Evolutionary conservation across 2,329 filamentous ascomycete species (phyloP).

Genomic region (Fusarium robinianum): DNA sequence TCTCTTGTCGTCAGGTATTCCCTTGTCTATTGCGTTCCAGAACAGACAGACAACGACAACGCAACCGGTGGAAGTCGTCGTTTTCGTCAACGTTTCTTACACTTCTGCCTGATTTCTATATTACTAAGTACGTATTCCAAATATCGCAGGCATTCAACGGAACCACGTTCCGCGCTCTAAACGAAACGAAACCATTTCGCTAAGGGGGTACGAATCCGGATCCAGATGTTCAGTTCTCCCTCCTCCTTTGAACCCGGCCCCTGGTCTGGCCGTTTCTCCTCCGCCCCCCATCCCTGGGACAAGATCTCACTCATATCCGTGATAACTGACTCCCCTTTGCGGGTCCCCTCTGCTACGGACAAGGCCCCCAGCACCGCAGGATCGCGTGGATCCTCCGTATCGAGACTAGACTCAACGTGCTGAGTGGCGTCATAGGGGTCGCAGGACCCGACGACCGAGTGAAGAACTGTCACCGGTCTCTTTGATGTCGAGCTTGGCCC

Average conservation of each 20-base stretch:
- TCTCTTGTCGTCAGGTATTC: too few relatives aligned
- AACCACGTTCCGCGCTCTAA: neutral
- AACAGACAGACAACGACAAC: too few relatives aligned
- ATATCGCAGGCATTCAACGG: too few relatives aligned
- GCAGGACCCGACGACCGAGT: neutral
- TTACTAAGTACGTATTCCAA: too few relatives aligned
- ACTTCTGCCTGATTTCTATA: constrained; percentile 1
- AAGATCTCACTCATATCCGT: neutral
- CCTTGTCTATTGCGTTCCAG: too few relatives aligned
- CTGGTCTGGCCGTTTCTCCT: neutral
- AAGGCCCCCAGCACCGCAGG: too few relatives aligned
- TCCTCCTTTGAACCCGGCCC: too few relatives aligned
- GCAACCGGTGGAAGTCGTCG: too few relatives aligned
- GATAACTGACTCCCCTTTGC: neutral
- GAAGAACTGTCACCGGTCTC: neutral
- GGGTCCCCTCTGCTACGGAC: neutral
- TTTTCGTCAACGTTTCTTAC: too few relatives aligned
- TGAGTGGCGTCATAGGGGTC: constrained; percentile 5
- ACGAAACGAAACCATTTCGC: too few relatives aligned
- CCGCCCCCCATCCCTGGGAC: neutral
- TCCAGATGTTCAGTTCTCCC: too few relatives aligned
- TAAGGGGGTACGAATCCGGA: too few relatives aligned
- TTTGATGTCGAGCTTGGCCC: neutral
- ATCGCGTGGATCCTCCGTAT: constrained; percentile 1
- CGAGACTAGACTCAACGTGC: constrained; percentile 3